A percentile compares a stretch with the other conserved stretches of the same genome.
phyloP scores from a whole-genome alignment of 371 early-diverging fungal genomes.

The Zychaea mexicana region DNA sequence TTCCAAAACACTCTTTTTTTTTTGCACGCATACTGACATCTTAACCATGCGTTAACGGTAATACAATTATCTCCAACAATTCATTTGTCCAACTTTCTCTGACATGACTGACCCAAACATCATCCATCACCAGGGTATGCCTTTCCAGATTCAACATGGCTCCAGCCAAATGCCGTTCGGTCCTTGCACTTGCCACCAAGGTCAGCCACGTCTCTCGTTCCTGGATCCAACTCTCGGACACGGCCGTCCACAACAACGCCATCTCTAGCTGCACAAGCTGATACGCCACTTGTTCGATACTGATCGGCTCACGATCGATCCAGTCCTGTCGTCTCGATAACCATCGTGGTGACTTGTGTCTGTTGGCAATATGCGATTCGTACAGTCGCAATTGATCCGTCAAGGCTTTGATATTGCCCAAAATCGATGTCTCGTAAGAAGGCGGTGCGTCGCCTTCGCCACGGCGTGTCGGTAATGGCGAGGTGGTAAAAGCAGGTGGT shows the following conservation, averaged over 20 bases:
- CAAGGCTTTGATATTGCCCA: constrained; percentile 40
- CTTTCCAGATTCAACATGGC: constrained; percentile 48
- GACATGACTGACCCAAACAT: constrained; percentile 26
- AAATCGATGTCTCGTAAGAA: constrained; percentile 49
- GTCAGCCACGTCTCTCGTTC: constrained; percentile 55
- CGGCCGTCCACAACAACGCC: constrained; percentile 52
- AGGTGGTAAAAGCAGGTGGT: constrained; percentile 31
- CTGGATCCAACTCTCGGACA: constrained; percentile 47
- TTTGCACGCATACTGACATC: background rate
- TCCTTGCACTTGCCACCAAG: constrained; percentile 40
- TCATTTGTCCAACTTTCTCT: constrained; percentile 47
- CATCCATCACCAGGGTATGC: constrained; percentile 50
- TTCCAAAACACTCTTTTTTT: too few relatives aligned
- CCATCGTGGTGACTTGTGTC: constrained; percentile 55
- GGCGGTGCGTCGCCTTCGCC: constrained; percentile 37
- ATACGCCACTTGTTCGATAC: constrained; percentile 46
- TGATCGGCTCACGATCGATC: constrained; percentile 35
- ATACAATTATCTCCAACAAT: constrained; percentile 45
- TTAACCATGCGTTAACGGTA: constrained; percentile 40
- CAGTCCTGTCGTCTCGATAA: constrained; percentile 37
- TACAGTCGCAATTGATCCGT: constrained; percentile 34
- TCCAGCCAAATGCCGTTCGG: constrained; percentile 50
- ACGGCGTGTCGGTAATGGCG: constrained; percentile 11
- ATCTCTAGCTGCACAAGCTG: constrained; percentile 51
- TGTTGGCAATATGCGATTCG: constrained; percentile 45